phyloP scores from a whole-genome alignment of 2,329 filamentous ascomycete genomes.

The Penicillium decumbens region DNA sequence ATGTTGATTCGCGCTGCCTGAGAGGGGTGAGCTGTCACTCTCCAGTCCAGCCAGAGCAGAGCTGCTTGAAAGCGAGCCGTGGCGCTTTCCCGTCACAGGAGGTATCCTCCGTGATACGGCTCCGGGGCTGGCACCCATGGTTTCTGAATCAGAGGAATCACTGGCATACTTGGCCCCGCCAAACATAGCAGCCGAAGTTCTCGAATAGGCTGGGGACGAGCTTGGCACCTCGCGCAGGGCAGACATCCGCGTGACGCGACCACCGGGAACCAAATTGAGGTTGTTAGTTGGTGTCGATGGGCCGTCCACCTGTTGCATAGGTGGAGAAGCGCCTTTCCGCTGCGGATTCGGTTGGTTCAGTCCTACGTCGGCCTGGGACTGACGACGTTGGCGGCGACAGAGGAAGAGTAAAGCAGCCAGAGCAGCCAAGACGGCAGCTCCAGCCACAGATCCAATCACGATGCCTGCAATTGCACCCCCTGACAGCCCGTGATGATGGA shows the following conservation, averaged over 20 bases:
- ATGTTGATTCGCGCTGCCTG: conserved; percentile 62
- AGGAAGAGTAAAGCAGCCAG: conserved; percentile 59
- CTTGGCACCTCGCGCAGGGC: conserved; percentile 74
- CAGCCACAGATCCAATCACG: conserved; percentile 73
- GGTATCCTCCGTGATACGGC: conserved; percentile 54
- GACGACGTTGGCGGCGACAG: conserved; percentile 53
- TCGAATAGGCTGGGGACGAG: conserved; percentile 55
- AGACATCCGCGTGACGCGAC: conserved; percentile 91
- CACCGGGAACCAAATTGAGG: conserved; percentile 73
- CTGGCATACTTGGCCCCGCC: conserved; percentile 47
- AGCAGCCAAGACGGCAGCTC: conserved; percentile 63
- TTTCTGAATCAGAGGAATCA: conserved; percentile 58
- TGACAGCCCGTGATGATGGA: conserved; percentile 53
- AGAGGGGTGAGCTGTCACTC: conserved; percentile 69
- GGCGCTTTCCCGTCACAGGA: conserved; percentile 57
- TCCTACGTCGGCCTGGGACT: conserved; percentile 64
- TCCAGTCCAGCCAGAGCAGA: conserved; percentile 63
- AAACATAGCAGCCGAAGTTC: conserved; percentile 46
- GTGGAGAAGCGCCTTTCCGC: conserved; percentile 37
- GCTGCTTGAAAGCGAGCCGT: conserved; percentile 83
- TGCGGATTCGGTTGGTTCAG: conserved; percentile 85
- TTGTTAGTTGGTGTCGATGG: conserved; percentile 33
- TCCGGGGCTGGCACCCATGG: conserved; percentile 66
- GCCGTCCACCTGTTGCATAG: conserved; percentile 42
- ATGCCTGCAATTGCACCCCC: conserved; percentile 90